phyloP scores from a whole-genome alignment of 495 filamentous ascomycete genomes.

The Penicillium bovifimosum region DNA sequence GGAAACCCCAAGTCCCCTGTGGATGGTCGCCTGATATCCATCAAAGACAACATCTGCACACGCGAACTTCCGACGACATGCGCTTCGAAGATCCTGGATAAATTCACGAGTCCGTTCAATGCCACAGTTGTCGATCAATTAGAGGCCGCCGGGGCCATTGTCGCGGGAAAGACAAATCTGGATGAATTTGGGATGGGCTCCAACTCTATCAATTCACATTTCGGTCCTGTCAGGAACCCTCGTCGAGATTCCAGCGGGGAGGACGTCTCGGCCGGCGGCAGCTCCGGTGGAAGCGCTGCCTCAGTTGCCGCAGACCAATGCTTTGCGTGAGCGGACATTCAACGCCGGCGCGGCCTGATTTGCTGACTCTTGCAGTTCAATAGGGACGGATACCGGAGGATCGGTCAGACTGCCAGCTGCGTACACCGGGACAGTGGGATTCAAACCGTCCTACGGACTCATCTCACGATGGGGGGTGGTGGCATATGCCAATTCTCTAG shows the following conservation, averaged over 20 bases:
- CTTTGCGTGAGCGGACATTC: constrained; percentile 46
- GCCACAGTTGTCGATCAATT: constrained; percentile 74
- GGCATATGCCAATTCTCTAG: constrained; percentile 91
- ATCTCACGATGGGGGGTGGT: constrained; percentile 86
- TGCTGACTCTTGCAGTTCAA: constrained; percentile 44
- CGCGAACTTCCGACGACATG: constrained; percentile 67
- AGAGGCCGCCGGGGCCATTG: constrained; percentile 54
- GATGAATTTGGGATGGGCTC: constrained; percentile 99
- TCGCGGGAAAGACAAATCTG: constrained; percentile 82
- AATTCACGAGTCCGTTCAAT: constrained; percentile 69
- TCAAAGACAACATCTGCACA: constrained; percentile 91
- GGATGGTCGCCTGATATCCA: constrained; percentile 58
- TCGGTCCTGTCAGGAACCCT: constrained; percentile 58
- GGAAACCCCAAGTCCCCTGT: constrained; percentile 31
- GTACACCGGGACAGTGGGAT: constrained; percentile 81
- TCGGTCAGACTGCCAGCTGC: constrained; percentile 89
- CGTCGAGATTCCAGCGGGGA: constrained; percentile 20
- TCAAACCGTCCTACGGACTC: constrained; percentile 87
- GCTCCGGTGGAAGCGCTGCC: constrained; percentile 89
- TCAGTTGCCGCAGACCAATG: constrained; percentile 70
- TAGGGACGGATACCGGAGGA: constrained; percentile 94
- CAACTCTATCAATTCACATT: constrained; percentile 69
- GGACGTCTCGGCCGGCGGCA: constrained; percentile 72
- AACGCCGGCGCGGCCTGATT: neutral
- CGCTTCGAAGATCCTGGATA: constrained; percentile 68